Evolutionary conservation across 1,284 basidiomycete genomes (phyloP).

Genomic region (Neonothopanus nambi): DNA sequence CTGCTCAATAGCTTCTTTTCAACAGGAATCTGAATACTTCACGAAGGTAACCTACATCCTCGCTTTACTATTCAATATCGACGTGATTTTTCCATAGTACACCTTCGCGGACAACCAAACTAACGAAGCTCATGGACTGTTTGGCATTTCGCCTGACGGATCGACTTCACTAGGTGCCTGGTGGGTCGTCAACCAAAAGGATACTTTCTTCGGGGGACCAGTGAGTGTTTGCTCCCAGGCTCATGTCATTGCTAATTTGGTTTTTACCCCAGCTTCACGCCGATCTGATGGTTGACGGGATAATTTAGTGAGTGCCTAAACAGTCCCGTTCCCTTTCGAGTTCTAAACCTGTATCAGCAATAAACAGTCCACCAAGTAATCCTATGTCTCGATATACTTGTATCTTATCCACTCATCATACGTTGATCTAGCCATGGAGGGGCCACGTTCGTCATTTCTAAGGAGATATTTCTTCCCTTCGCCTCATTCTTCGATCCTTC

Average conservation of each 20-base stretch:
- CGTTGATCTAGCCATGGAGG: conserved; percentile 16
- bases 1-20: not conserved
- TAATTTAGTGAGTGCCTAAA: conserved; percentile 16
- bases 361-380: conserved; percentile 26
- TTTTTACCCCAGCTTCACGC: conserved; percentile 21
- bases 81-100: conserved; percentile 24
- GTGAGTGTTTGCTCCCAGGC: conserved; percentile 13
- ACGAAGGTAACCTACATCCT: conserved; percentile 18
- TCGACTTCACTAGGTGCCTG: conserved; percentile 22
- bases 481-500: not conserved
- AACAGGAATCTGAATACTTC: conserved; percentile 28
- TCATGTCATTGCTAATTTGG: not conserved
- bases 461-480: not conserved
- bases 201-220: conserved; percentile 29
- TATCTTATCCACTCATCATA: not conserved
- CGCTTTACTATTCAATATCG: too few relatives aligned
- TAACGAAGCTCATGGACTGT: conserved; percentile 24
- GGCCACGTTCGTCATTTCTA: conserved; percentile 8
- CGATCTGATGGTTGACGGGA: conserved; percentile 31
- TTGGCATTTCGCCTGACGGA: conserved; percentile 3
- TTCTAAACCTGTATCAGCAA: conserved; percentile 14
- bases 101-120: conserved; percentile 29
- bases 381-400: not conserved
- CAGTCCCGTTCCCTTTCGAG: conserved; percentile 5
- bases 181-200: conserved; percentile 30